A percentile compares a stretch with the other conserved stretches of the same genome.
phyloP scores from a whole-genome alignment of 2,329 filamentous ascomycete genomes.

The Thelonectria olida region DNA sequence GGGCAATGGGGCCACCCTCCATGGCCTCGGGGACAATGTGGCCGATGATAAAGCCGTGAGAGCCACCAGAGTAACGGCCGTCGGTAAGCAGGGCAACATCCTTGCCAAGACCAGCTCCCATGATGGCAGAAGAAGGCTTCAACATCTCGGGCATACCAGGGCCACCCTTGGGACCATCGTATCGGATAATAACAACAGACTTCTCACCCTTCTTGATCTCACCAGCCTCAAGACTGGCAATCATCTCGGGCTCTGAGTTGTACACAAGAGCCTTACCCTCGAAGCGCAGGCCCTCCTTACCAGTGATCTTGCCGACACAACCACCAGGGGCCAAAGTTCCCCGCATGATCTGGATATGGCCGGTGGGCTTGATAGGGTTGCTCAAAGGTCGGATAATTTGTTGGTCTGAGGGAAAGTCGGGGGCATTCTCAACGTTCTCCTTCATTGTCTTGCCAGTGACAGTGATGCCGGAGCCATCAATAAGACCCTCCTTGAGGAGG shows the following conservation, averaged over 20 bases:
- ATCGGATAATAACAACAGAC: conserved; percentile 89
- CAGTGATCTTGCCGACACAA: conserved; percentile 92
- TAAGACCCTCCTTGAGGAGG: conserved; percentile 81
- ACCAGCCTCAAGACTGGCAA: conserved; percentile 78
- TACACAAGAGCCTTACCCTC: conserved; percentile 84
- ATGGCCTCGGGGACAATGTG: conserved; percentile 90
- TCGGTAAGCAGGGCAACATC: conserved; percentile 80
- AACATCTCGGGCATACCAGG: conserved; percentile 96
- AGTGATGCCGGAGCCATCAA: conserved; percentile 83
- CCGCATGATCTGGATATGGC: conserved; percentile 88
- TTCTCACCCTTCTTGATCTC: conserved; percentile 87
- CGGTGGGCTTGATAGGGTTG: conserved; percentile 87
- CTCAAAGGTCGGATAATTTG: conserved; percentile 81
- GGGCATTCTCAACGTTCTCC: conserved; percentile 82
- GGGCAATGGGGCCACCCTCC: conserved; percentile 83
- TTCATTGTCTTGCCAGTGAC: conserved; percentile 91
- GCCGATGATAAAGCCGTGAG: conserved; percentile 87
- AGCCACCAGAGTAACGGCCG: conserved; percentile 81
- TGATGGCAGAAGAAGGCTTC: conserved; percentile 90
- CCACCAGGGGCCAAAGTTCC: conserved; percentile 88
- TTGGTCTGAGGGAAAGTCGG: conserved; percentile 79
- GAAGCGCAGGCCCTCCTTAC: conserved; percentile 89
- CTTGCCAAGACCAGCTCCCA: conserved; percentile 85
- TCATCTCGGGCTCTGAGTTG: conserved; percentile 84
- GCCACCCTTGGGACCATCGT: conserved; percentile 92